A percentile compares a stretch with the other conserved stretches of the same genome.
phyloP scores from a whole-genome alignment of 768 basidiomycete species.

The Suillus fuscotomentosus region DNA sequence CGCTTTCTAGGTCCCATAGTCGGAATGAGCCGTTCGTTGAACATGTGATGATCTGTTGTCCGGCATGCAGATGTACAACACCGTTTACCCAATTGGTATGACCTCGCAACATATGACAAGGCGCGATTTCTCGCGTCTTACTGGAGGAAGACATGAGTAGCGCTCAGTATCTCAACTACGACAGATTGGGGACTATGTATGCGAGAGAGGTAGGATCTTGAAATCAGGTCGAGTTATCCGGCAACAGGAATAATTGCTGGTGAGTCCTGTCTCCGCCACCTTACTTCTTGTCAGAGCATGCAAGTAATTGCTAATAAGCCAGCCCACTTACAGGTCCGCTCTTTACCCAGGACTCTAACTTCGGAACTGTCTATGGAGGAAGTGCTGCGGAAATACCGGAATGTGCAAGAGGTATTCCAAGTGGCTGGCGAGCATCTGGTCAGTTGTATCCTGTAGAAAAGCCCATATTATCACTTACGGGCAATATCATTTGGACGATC shows the following conservation, averaged over 20 bases:
- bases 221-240: neutral
- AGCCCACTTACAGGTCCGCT: too few species aligned
- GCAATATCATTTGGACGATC: neutral
- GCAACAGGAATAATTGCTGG: neutral
- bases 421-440: neutral
- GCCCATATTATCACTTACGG: neutral
- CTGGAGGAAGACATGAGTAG: neutral
- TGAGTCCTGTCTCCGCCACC: neutral
- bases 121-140: neutral
- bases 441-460: neutral
- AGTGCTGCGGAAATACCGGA: too few species aligned
- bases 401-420: neutral
- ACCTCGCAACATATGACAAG: neutral
- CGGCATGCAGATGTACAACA: neutral
- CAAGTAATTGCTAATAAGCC: too few species aligned
- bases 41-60: neutral
- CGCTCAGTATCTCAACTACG: too few species aligned
- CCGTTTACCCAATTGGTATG: fast-evolving
- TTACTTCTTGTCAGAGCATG: too few species aligned
- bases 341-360: too few species aligned
- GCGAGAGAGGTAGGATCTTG: neutral
- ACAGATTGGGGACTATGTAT: neutral
- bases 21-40: neutral
- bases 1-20: neutral
- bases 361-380: too few species aligned